Evolutionary conservation across 2,329 filamentous ascomycete genomes (phyloP), one percentile per base, ranked within the genome.

Genomic region (Graphilbum sp.): DNA sequence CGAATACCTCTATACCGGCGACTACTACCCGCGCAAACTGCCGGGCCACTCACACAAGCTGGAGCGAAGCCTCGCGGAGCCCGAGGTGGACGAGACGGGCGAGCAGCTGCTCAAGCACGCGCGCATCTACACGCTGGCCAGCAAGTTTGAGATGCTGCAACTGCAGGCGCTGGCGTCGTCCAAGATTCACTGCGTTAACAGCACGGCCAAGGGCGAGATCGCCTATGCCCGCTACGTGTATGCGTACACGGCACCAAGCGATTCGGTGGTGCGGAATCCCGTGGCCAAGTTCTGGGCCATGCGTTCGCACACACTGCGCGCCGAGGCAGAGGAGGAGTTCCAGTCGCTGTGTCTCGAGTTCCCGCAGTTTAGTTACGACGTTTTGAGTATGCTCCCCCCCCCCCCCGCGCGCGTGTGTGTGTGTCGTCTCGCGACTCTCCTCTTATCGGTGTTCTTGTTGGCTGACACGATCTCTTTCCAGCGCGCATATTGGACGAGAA

Each of bases 181-280:
- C 54, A 95, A 95, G 66, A 94, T 95, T 50, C 85, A 94, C 64
- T 83, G 83, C 55, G 81, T 93, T 50, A 79, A 86, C 52, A 84
- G 79, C 33, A 92, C 82, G 0, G 84, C 85, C 27, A 79, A 79
- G 60, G 87, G 85, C 56, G 87, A 95, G 64, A 87, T 95, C 52
- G 75, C 78, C 20, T 95, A 94, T 57, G 87, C 87, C 9, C 75
- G 85, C 54, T 95, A 86, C 61, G 81, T 93, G 24, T 94, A 94
- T 63, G 74, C 73, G 43, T 74, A 84, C 59, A 90, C 82, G 11
- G 57, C 61, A 39, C 58, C 66, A 35, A 73, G 80, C 43, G 84
- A 93, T 57, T 62, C 59, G 12, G 72, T 72, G 3, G 84, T 93
- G 49, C 75, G 86, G 48, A 80, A 74, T 46, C 85, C 86, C 1